Evolutionary conservation across 2,329 filamentous ascomycete genomes (phyloP).

Genomic region (Xylaria sp.): DNA sequence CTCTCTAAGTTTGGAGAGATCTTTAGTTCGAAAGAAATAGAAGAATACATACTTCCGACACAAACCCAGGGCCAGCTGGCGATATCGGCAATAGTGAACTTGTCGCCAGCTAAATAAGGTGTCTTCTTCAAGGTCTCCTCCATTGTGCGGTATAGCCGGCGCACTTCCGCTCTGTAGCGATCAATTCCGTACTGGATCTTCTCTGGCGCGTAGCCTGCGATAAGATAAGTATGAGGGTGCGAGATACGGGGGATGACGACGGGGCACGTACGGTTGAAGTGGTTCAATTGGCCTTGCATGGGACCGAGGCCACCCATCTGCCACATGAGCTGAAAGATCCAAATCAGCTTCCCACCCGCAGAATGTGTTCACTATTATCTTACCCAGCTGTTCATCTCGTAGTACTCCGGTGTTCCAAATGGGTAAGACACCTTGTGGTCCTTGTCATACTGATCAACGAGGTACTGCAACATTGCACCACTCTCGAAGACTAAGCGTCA

Average conservation of each 20-base stretch:
- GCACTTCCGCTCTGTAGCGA: constrained; percentile 82
- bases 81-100: constrained; percentile 78
- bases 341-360: constrained; percentile 22
- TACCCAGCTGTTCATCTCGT: constrained; percentile 81
- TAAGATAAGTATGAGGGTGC: background rate
- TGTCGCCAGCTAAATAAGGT: constrained; percentile 68
- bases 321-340: constrained; percentile 61
- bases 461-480: constrained; percentile 83
- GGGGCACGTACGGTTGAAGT: constrained; percentile 70
- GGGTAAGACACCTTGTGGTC: constrained; percentile 86
- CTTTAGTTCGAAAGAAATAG: too few species aligned
- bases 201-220: constrained; percentile 74
- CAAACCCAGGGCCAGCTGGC: constrained; percentile 81
- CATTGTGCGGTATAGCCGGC: constrained; percentile 79
- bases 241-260: background rate
- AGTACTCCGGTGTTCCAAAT: constrained; percentile 72
- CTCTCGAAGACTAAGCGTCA: constrained; percentile 73
- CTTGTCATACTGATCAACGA: constrained; percentile 80
- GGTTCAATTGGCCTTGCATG: constrained; percentile 85
- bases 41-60: constrained; percentile 49
- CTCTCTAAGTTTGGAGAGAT: background rate
- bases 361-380: constrained; percentile 12
- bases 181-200: constrained; percentile 82
- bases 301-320: constrained; percentile 82
- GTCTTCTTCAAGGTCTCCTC: constrained; percentile 71